A percentile compares a stretch with the other conserved stretches of the same genome.
Conservation (phyloP, 208 protist genomes). For the Wallacemonas sp. region DNA sequence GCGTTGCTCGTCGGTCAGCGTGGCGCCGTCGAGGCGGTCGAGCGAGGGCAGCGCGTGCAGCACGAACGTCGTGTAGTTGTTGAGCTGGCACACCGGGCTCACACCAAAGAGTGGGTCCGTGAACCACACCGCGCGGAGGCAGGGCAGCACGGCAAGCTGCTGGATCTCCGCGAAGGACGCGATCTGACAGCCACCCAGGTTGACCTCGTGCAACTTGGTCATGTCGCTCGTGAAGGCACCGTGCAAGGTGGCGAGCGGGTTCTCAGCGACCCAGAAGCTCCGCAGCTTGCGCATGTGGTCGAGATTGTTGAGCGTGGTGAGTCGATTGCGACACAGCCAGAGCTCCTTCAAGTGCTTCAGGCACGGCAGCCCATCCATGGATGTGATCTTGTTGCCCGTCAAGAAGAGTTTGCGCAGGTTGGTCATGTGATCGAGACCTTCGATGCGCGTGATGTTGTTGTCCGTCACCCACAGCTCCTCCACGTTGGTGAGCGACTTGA, state of each 20-base stretch:
- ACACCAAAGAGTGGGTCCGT: slow-evolving; percentile 91
- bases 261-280: slow-evolving; percentile 76
- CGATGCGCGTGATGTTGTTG: slow-evolving; percentile 78
- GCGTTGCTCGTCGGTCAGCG: slow-evolving; percentile 81
- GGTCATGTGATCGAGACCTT: slow-evolving; percentile 73
- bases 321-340: slow-evolving; percentile 82
- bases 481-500: slow-evolving; percentile 62
- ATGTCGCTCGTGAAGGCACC: slow-evolving; percentile 49
- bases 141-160: slow-evolving; percentile 66
- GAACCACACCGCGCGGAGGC: slow-evolving; percentile 77
- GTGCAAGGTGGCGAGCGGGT: slow-evolving; percentile 64
- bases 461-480: slow-evolving; percentile 92
- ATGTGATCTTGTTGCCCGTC: slow-evolving; percentile 81
- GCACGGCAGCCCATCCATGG: slow-evolving; percentile 70
- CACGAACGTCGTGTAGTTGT: slow-evolving; percentile 94
- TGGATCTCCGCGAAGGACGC: slow-evolving; percentile 86
- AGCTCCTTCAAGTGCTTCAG: slow-evolving; percentile 69
- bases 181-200: slow-evolving; percentile 88
- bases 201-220: slow-evolving; percentile 81
- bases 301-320: slow-evolving; percentile 51
- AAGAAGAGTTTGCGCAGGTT: slow-evolving; percentile 80
- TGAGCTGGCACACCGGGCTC: slow-evolving; percentile 90
- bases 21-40: slow-evolving; percentile 76
- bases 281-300: slow-evolving; percentile 62
- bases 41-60: slow-evolving; percentile 73